A percentile compares a stretch with the other conserved stretches of the same genome.
Evolutionary conservation across 306 rosid genomes (phyloP).

Genomic region (Vigna mungo): DNA sequence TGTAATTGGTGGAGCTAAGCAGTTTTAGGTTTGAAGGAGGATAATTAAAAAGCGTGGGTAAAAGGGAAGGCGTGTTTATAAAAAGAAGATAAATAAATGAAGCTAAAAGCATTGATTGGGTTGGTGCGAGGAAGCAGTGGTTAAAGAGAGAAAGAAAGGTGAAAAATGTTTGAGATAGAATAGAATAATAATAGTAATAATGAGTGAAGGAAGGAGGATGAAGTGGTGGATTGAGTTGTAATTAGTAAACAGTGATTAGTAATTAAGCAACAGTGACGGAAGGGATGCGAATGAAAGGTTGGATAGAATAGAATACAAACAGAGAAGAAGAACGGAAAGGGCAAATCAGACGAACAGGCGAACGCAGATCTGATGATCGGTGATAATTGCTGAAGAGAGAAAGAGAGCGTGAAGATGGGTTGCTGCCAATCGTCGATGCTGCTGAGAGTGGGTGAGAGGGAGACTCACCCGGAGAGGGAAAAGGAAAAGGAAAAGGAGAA

Average conservation of each 20-base stretch:
- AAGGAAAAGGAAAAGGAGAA: constrained; percentile 22
- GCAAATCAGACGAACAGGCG: neutral
- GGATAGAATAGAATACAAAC: neutral
- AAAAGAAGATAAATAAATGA: no score
- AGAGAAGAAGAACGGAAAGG: neutral
- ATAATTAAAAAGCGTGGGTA: no score
- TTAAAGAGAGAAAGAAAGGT: neutral
- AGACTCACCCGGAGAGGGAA: constrained; percentile 57
- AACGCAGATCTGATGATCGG: constrained; percentile 23
- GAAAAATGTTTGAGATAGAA: neutral
- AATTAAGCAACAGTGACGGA: constrained; percentile 1
- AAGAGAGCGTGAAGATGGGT: constrained; percentile 59
- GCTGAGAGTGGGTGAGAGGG: constrained; percentile 41
- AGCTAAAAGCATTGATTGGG: no score
- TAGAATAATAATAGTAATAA: neutral
- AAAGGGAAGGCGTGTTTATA: no score
- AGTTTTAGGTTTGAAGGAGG: no score
- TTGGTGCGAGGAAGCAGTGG: no score
- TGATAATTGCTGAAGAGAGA: constrained; percentile 9
- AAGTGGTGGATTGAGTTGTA: neutral
- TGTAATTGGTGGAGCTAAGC: no score
- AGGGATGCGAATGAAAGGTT: no score
- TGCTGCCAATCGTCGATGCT: constrained; percentile 65
- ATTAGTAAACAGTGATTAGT: constrained; percentile 26
- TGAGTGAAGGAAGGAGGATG: neutral